Evolutionary conservation across 1,139 yeast genomes (phyloP).

Genomic region (Yamadazyma atmosphaerica): DNA sequence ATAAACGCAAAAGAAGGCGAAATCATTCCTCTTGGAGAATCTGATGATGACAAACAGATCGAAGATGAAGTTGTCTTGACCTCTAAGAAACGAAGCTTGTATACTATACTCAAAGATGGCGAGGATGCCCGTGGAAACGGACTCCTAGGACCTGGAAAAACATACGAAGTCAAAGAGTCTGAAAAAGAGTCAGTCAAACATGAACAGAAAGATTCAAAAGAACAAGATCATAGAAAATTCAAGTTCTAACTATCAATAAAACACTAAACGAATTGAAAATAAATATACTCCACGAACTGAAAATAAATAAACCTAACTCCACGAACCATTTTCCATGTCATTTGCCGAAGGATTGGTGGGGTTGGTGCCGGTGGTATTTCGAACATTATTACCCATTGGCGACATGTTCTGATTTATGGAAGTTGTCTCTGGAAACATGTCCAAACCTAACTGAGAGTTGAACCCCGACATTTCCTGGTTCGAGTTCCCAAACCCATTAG

Average conservation of each 20-base stretch:
- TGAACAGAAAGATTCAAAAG: slow-evolving; percentile 2
- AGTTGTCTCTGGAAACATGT: not conserved
- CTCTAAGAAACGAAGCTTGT: slow-evolving; percentile 20
- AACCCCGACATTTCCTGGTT: slow-evolving; percentile 1
- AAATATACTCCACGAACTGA: slow-evolving; percentile 2
- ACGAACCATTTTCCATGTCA: not conserved
- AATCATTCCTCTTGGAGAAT: slow-evolving; percentile 19
- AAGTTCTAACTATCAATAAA: no score
- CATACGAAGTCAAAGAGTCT: no score
- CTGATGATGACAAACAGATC: slow-evolving; percentile 17
- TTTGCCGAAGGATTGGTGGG: slow-evolving; percentile 1
- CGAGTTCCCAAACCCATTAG: slow-evolving; percentile 7
- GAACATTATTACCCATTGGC: not conserved
- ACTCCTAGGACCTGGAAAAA: slow-evolving; percentile 18
- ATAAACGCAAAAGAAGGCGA: slow-evolving; percentile 20
- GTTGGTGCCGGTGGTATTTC: not conserved
- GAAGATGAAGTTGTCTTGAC: slow-evolving; percentile 13
- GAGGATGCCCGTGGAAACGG: slow-evolving; percentile 13
- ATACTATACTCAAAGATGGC: slow-evolving; percentile 31
- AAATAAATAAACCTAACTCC: slow-evolving; percentile 2
- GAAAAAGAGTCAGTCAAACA: no score
- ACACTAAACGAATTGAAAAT: no score
- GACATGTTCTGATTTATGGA: not conserved
- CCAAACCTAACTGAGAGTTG: slow-evolving; percentile 2
- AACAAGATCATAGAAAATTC: slow-evolving; percentile 3